phyloP scores from a whole-genome alignment of 108 stramenopile genomes.

The Nannochloropsis granulata region DNA sequence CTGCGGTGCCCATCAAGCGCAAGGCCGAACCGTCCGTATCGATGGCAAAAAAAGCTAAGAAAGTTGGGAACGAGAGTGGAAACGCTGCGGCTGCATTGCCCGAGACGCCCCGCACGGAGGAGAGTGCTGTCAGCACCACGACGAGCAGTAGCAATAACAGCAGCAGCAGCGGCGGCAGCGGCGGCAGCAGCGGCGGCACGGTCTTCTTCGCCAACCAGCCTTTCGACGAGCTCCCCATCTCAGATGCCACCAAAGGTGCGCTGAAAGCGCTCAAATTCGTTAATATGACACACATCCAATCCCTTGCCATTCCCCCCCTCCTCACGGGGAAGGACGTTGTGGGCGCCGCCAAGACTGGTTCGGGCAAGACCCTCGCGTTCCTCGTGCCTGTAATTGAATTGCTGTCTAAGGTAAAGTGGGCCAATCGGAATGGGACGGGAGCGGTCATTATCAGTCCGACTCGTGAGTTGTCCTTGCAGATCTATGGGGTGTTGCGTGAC shows the following conservation, averaged over 20 bases:
- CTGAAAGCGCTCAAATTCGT: slow-evolving; percentile 56
- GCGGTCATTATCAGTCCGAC: slow-evolving; percentile 93
- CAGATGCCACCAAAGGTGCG: slow-evolving; percentile 61
- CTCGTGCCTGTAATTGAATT: slow-evolving; percentile 82
- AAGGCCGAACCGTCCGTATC: background rate
- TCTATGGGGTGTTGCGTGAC: slow-evolving; percentile 93
- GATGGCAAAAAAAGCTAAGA: slow-evolving; percentile 1
- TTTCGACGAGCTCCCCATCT: slow-evolving; percentile 74
- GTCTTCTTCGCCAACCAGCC: slow-evolving; percentile 34
- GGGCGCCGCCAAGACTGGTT: slow-evolving; percentile 94
- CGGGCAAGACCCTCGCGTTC: slow-evolving; percentile 95
- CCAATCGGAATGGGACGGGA: slow-evolving; percentile 77
- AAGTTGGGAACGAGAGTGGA: background rate
- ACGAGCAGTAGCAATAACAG: background rate
- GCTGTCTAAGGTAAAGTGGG: slow-evolving; percentile 62
- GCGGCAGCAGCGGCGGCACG: background rate
- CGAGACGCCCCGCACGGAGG: background rate
- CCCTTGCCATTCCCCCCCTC: slow-evolving; percentile 74
- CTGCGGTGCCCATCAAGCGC: background rate
- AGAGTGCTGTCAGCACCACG: background rate
- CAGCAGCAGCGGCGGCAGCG: background rate
- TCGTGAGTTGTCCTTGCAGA: slow-evolving; percentile 93
- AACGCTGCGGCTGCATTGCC: background rate
- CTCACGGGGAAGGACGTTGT: slow-evolving; percentile 86
- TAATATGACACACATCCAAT: slow-evolving; percentile 88